phyloP scores from a whole-genome alignment of 805 yeast genomes.

The Candida ovalis region DNA sequence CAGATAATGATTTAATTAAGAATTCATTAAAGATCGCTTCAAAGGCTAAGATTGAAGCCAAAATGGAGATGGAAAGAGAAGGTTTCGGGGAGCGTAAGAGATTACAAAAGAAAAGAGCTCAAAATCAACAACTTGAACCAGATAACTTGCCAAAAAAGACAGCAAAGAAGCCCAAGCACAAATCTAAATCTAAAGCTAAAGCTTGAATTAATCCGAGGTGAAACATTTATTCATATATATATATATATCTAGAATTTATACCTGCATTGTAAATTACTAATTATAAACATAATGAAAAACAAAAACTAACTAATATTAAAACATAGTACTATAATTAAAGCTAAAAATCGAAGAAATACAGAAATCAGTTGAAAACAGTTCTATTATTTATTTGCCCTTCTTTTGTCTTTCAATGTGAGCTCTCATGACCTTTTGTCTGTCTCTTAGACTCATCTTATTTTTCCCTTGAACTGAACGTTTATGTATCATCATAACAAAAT shows the following conservation, averaged over 20 bases:
- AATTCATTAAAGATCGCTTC: constrained; percentile 66
- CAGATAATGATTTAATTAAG: constrained; percentile 75
- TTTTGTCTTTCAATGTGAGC: constrained; percentile 90
- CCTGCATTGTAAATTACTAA: not conserved
- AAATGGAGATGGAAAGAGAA: constrained; percentile 91
- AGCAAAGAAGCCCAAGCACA: not conserved
- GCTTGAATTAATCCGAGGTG: not conserved
- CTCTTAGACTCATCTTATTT: constrained; percentile 83
- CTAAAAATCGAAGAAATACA: not conserved
- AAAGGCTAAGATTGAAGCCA: constrained; percentile 83
- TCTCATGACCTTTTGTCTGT: constrained; percentile 78
- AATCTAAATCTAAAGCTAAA: not conserved
- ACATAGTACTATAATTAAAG: not conserved
- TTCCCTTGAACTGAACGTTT: constrained; percentile 93
- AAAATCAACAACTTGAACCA: constrained; percentile 4
- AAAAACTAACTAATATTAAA: not conserved
- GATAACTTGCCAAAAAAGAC: not conserved
- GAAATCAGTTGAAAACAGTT: no score
- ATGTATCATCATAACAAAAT: constrained; percentile 97
- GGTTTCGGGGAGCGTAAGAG: constrained; percentile 66
- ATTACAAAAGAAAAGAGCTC: constrained; percentile 17
- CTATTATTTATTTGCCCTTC: constrained; percentile 72
- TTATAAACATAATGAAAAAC: constrained; percentile 1
- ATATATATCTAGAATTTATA: not conserved
- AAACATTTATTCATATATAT: not conserved